These are phyloP conservation scores for Pseudogymnoascus sp. DNA, from an alignment of 2,329 filamentous ascomycete genomes.

Conservation along the genomic window DNA sequence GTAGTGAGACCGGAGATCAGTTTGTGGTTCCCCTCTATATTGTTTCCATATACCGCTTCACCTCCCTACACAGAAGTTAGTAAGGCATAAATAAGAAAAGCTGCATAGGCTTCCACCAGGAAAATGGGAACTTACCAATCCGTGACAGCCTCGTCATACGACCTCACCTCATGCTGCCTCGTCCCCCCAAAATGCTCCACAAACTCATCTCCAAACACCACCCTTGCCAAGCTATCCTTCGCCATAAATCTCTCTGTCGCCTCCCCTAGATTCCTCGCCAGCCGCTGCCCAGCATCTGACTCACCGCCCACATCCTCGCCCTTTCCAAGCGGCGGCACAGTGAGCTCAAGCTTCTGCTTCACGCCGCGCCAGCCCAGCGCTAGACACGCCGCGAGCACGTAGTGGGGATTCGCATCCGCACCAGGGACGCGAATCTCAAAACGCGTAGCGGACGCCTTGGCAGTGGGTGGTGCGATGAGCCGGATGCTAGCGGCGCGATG, in stretches of 20 bases:
- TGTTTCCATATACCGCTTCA: conserved; percentile 1
- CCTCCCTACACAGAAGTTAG: neutral
- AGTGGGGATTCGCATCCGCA: conserved; percentile 86
- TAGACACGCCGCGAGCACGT: conserved; percentile 78
- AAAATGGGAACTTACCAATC: conserved; percentile 64
- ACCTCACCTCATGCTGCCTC: conserved; percentile 76
- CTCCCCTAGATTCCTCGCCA: conserved; percentile 80
- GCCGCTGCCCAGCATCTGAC: conserved; percentile 61
- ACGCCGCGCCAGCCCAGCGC: conserved; percentile 86
- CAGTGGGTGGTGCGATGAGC: conserved; percentile 79
- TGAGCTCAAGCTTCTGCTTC: conserved; percentile 81
- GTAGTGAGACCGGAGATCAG: neutral
- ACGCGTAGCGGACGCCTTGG: conserved; percentile 75
- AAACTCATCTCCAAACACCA: conserved; percentile 90
- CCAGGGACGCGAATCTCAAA: conserved; percentile 91
- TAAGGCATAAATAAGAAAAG: neutral
- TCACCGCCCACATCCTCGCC: conserved; percentile 71
- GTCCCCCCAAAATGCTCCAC: conserved; percentile 94
- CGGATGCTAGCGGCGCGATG: conserved; percentile 88
- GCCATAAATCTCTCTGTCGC: conserved; percentile 71
- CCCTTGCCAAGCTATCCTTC: conserved; percentile 76
- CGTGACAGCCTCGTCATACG: conserved; percentile 95
- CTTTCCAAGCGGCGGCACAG: conserved; percentile 73
- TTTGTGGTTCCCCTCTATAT: neutral
- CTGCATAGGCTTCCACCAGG: neutral